These are phyloP conservation scores for Pestalotiopsis sp. DNA, from an alignment of 2,329 filamentous ascomycete species.

Conservation along the genomic window DNA sequence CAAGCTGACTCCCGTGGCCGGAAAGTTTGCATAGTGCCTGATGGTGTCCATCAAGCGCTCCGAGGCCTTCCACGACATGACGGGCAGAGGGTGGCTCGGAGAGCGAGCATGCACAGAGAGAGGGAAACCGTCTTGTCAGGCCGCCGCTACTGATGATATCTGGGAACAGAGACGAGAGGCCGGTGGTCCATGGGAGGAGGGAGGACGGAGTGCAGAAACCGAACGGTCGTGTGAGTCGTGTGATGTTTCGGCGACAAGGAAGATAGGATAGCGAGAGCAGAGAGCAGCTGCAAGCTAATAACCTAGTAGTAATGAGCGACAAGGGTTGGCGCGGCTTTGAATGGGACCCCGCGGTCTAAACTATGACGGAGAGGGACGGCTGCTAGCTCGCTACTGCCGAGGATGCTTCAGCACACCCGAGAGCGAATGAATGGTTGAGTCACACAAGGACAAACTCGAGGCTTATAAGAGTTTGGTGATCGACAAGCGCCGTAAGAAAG, in stretches of 20 bases:
- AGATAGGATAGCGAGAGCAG: slow-evolving; percentile 11
- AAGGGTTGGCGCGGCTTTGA: background rate
- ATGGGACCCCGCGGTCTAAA: slow-evolving; percentile 13
- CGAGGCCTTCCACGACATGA: slow-evolving; percentile 92
- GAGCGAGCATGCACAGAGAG: slow-evolving; percentile 4
- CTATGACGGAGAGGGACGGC: slow-evolving; percentile 13
- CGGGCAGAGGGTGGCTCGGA: slow-evolving; percentile 31
- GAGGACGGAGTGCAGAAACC: background rate
- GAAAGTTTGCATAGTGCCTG: slow-evolving; percentile 95
- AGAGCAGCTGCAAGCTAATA: slow-evolving; percentile 12
- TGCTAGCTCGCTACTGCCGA: slow-evolving; percentile 7
- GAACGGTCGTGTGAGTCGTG: slow-evolving; percentile 10
- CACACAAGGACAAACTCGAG: background rate
- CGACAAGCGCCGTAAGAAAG: background rate
- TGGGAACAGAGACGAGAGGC: background rate
- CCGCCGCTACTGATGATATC: background rate
- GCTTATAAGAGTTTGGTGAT: background rate
- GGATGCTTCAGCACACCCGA: slow-evolving; percentile 3
- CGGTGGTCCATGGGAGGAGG: slow-evolving; percentile 3
- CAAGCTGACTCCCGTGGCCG: slow-evolving; percentile 92
- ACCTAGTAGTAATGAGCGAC: background rate
- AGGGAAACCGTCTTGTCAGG: background rate
- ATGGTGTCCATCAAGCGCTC: slow-evolving; percentile 95
- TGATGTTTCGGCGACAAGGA: slow-evolving; percentile 14
- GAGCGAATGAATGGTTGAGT: background rate